Conservation (phyloP, 805 yeast species). For the Saturnispora besseyi region DNA sequence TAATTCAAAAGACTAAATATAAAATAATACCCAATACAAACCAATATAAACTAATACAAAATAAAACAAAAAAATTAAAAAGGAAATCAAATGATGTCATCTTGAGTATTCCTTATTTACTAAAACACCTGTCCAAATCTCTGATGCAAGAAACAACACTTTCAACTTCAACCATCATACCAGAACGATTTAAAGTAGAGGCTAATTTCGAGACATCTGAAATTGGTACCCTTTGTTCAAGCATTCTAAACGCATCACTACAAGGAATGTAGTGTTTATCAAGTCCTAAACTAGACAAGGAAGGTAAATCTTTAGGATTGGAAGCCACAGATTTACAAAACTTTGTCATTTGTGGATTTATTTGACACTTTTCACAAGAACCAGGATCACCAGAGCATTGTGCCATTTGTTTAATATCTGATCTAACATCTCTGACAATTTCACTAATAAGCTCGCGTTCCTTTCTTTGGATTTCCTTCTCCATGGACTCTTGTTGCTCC, state of each 20-base stretch:
- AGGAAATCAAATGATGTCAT: not conserved
- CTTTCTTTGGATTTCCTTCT: slow-evolving; percentile 11
- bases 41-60: not conserved
- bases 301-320: slow-evolving; percentile 14
- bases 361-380: slow-evolving; percentile 72
- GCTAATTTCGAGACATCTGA: not conserved
- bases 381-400: slow-evolving; percentile 87
- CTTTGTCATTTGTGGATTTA: slow-evolving; percentile 79
- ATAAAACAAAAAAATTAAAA: not conserved
- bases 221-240: slow-evolving; percentile 38
- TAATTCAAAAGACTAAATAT: not conserved
- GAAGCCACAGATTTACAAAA: slow-evolving; percentile 79
- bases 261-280: slow-evolving; percentile 63
- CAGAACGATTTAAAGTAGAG: slow-evolving; percentile 66
- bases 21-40: not conserved
- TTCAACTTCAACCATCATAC: slow-evolving; percentile 88
- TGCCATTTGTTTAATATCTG: slow-evolving; percentile 19
- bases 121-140: slow-evolving; percentile 52
- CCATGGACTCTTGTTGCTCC: slow-evolving; percentile 29
- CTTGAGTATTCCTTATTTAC: not conserved
- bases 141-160: slow-evolving; percentile 78
- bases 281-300: slow-evolving; percentile 22
- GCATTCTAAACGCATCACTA: slow-evolving; percentile 81
- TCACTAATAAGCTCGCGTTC: slow-evolving; percentile 11
- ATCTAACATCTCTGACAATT: slow-evolving; percentile 7